These are phyloP conservation scores for Malassezia sp. DNA, from an alignment of 1,284 basidiomycete species.

Conservation along the genomic window DNA sequence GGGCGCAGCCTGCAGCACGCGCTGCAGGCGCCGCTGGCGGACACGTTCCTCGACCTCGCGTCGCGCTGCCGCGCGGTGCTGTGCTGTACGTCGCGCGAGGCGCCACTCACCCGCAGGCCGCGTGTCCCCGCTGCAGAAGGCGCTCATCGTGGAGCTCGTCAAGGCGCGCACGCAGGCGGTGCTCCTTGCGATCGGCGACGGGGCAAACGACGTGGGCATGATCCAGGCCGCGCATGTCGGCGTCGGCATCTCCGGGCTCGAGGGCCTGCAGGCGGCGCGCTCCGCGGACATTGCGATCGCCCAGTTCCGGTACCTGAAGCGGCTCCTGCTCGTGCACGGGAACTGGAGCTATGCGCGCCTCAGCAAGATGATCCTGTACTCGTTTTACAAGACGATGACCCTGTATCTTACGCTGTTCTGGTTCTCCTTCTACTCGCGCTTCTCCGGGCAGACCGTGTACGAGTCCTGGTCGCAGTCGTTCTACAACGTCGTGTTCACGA, in stretches of 20 bases:
- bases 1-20: constrained; percentile 89
- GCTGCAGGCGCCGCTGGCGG: constrained; percentile 69
- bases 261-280: constrained; percentile 92
- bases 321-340: constrained; percentile 88
- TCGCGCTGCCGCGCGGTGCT: constrained; percentile 96
- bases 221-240: constrained; percentile 66
- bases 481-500: constrained; percentile 49
- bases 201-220: constrained; percentile 56
- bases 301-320: constrained; percentile 93
- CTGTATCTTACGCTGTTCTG: constrained; percentile 97
- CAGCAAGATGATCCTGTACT: constrained; percentile 74
- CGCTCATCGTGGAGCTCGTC: constrained; percentile 92
- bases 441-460: constrained; percentile 94
- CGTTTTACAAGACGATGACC: constrained; percentile 65
- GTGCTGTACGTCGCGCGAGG: too few relatives aligned
- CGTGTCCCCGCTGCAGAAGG: constrained; percentile 94
- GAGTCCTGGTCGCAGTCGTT: constrained; percentile 90
- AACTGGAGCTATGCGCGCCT: constrained; percentile 94
- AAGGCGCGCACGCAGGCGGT: constrained; percentile 90
- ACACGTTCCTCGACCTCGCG: constrained; percentile 84
- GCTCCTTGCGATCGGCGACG: constrained; percentile 74
- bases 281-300: constrained; percentile 95
- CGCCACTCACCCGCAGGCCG: too few relatives aligned
- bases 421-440: constrained; percentile 77
- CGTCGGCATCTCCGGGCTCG: constrained; percentile 93